Conservation (phyloP, 306 rosid species). For the Glycine soja region DNA sequence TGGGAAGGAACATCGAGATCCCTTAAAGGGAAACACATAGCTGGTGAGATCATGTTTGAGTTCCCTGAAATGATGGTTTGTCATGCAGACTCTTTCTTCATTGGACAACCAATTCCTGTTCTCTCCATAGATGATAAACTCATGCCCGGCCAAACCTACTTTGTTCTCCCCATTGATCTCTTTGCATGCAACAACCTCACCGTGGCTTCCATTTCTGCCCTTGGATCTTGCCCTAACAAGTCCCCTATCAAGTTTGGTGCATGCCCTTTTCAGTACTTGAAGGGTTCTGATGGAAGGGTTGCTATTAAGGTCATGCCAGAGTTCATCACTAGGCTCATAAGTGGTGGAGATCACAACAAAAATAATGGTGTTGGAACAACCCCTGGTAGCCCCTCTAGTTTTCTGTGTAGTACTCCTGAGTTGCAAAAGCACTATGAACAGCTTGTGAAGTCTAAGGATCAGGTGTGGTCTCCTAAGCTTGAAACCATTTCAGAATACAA, state of each 20-base stretch:
- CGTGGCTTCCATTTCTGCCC: conserved; percentile 58
- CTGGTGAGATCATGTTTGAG: conserved; percentile 91
- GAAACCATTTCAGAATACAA: conserved; percentile 83
- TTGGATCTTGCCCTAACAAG: conserved; percentile 51
- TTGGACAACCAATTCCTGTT: conserved; percentile 75
- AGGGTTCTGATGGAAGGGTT: conserved; percentile 64
- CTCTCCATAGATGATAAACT: conserved; percentile 74
- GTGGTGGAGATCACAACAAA: not conserved
- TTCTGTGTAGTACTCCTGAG: conserved; percentile 89
- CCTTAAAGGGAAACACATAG: conserved; percentile 62
- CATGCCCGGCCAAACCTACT: conserved; percentile 75
- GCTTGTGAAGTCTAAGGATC: conserved; percentile 80
- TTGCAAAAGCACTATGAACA: conserved; percentile 85
- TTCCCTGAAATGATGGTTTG: conserved; percentile 84
- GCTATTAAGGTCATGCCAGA: conserved; percentile 87
- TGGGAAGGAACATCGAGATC: conserved; percentile 63
- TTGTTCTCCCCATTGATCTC: conserved; percentile 80
- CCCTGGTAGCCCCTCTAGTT: conserved; percentile 34
- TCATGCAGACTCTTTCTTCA: conserved; percentile 85
- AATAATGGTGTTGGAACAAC: not conserved
- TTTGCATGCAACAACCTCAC: conserved; percentile 63
- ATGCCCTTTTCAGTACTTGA: conserved; percentile 76
- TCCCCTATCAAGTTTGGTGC: conserved; percentile 64
- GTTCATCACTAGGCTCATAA: conserved; percentile 63
- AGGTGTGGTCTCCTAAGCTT: conserved; percentile 91